Base-by-base conservation (phyloP, 2,329 filamentous ascomycete genomes). In the Talaromyces sp. region DNA sequence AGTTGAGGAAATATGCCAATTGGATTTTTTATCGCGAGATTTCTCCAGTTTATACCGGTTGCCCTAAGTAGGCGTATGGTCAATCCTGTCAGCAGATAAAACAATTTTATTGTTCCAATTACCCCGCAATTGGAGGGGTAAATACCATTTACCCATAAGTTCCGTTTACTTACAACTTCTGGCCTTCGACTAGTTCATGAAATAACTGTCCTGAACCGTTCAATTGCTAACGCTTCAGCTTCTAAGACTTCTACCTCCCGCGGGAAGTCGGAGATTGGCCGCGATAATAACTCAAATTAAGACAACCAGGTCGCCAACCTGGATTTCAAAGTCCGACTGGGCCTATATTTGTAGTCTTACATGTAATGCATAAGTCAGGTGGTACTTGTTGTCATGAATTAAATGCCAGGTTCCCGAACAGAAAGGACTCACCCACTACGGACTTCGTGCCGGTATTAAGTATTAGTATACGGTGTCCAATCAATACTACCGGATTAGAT, bases 111-210 rank as follows among this genome's bases (percentile, higher is more conserved):
- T 24, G 22, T 50, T 50, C 9, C 14, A 22, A 13, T 14, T 59
- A 31, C 56, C 56, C 56, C 56, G 37, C 56, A 45, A 27, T 43
- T 33, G 56, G 56, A 59, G 56, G 56, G 56, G 37, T 13, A 45
- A 31, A 56, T 13, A 27, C 24, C 13, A 50, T n/a, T 24, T 50
- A n/a, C 24, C 13, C 31, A 16, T 50, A 0, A n/a, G 16, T 16
- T 31, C 31, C 14, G 3, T 3, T 50, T 7, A 2, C 14, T 50
- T 50, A 31, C 24, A 16, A n/a, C 3, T 16, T 16, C 8, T n/a
- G 5, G 47, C 8, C 47, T n/a, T 31, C 24, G 8, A 50, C 31
- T 31, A 16, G 9, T 50, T 14, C 9, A 19, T 37, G 13, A n/a
- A 19, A 37, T 13, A 9, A 16, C 19, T 3, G 33, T 35, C 14